Conservation (phyloP, 257 asterid genomes). For the Solanum clarkiae region DNA sequence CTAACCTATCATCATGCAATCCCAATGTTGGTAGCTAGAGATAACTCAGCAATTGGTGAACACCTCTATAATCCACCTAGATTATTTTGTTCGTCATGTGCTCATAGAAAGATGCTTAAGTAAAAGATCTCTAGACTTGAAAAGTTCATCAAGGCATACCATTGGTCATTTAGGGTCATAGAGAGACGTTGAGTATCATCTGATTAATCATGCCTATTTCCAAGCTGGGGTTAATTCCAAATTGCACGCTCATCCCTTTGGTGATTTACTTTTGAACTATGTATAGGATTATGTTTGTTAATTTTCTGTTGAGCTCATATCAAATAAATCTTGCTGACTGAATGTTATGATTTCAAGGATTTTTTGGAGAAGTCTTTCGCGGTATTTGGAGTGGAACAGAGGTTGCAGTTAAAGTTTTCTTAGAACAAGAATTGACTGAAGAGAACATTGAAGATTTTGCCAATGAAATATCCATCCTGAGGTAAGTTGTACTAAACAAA, state of each 20-base stretch:
- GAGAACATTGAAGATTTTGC: conserved; percentile 90
- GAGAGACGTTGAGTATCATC: neutral
- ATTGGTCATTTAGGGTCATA: neutral
- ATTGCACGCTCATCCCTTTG: neutral
- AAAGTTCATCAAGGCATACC: neutral
- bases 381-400: conserved; percentile 83
- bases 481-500: conserved; percentile 23
- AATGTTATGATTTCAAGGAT: conserved; percentile 29
- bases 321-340: neutral
- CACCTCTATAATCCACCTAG: neutral
- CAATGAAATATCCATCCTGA: conserved; percentile 75
- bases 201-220: neutral
- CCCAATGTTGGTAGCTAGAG: neutral
- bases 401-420: conserved; percentile 67
- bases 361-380: conserved; percentile 90
- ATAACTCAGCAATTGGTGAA: neutral
- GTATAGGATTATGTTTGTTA: neutral
- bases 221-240: neutral
- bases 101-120: neutral
- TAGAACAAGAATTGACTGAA: conserved; percentile 67
- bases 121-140: neutral
- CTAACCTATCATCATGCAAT: neutral
- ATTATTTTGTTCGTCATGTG: neutral
- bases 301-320: neutral
- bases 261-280: neutral